Percentiles rank a stretch among this genome's conserved stretches.
These are phyloP conservation scores for Trichoderma oligosporum DNA, from an alignment of 2,329 filamentous ascomycete species.

Conservation along the genomic window DNA sequence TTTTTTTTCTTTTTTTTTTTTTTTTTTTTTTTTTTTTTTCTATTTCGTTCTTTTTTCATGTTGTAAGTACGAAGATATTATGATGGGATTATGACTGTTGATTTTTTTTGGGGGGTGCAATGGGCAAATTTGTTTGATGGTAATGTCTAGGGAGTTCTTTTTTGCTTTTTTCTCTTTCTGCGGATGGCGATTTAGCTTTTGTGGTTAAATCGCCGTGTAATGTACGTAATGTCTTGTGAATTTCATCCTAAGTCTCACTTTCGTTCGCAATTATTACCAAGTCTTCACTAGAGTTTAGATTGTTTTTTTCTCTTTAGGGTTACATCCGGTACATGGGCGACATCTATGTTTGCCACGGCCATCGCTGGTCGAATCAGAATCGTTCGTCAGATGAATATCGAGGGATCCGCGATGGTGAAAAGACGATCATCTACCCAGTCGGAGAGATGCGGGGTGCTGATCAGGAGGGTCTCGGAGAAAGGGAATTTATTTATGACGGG, in stretches of 20 bases:
- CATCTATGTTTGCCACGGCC: background rate
- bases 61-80: background rate
- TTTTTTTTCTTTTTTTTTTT: background rate
- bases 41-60: background rate
- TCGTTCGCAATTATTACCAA: background rate
- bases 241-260: too few species aligned
- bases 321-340: background rate
- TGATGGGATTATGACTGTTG: background rate
- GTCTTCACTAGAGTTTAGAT: background rate
- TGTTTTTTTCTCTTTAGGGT: background rate
- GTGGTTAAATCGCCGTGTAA: background rate
- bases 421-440: background rate
- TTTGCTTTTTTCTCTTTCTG: too few species aligned
- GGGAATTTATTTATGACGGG: background rate
- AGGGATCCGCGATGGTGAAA: background rate
- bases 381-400: too few species aligned
- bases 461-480: slow-evolving; percentile 3
- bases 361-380: background rate
- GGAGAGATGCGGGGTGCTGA: slow-evolving; percentile 10
- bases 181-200: background rate
- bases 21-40: background rate
- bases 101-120: too few species aligned
- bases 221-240: slow-evolving; percentile 13
- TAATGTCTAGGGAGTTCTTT: background rate
- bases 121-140: background rate